Base-by-base conservation (phyloP, 345 rosid species). In the Eutrema heterophyllum region DNA sequence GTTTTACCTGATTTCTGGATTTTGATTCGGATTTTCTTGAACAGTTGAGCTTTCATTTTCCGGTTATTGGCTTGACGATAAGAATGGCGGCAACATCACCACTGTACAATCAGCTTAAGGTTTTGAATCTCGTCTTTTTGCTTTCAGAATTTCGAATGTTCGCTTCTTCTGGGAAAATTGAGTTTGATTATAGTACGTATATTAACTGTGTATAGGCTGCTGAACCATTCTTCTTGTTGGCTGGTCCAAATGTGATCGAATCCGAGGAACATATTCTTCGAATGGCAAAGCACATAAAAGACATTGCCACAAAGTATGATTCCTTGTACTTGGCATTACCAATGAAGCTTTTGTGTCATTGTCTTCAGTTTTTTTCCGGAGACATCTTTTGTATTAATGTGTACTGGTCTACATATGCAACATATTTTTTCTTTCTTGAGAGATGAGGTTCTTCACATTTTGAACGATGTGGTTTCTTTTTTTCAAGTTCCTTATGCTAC, bases 201-300 rank as follows among this genome's bases (percentile, higher is more conserved):
- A 4, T 12, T 4, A 15, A 44, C 38, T 35, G 39, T 39, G 6
- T 18, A n/a, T 86, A 95, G 97, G 85, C 79, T 45, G 88, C 97
- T 30, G 88, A 88, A 9, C 97, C 98, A 4, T 92, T 95, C 79
- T 95, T 95, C 85, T 74, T 95, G 76, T 70, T 92, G 68, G 98
- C 98, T 1, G 98, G 98, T 54, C 98, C 94, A 69, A 92, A 90
- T 87, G 99, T 92, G 78, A 95, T 95, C 54, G 98, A 92, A 83
- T 95, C 98, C 4, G 97, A 95, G 74, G 94, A 95, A 57, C 98
- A 95, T 73, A 76, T 87, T 79, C 75, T 92, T 50, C 79, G 71
- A 46, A 88, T 95, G 96, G 98, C 98, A 52, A 83, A 77, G 35
- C 86, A 84, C 75, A 83, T 95, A 29, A 92, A 90, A 84, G 60